A percentile compares a stretch with the other conserved stretches of the same genome.
These are phyloP conservation scores for Mycogone perniciosa DNA, from an alignment of 2,329 filamentous ascomycete genomes.

Conservation along the genomic window DNA sequence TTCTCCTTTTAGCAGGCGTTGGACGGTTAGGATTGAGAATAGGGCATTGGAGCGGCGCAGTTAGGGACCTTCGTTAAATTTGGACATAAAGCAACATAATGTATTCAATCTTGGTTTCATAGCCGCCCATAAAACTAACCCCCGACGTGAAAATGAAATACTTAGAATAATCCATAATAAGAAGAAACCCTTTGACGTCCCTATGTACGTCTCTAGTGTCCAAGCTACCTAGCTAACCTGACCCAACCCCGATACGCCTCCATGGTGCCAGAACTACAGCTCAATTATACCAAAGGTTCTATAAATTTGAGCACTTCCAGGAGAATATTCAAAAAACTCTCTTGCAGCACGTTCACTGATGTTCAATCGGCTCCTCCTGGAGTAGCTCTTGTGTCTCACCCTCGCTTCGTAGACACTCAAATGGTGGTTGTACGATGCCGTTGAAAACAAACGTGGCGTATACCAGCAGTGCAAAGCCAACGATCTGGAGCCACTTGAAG, in stretches of 20 bases:
- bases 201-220: too few relatives aligned
- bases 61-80: background rate
- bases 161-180: too few relatives aligned
- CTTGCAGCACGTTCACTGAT: conserved; percentile 30
- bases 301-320: too few relatives aligned
- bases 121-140: too few relatives aligned
- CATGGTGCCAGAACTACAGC: too few relatives aligned
- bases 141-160: too few relatives aligned
- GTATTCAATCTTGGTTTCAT: too few relatives aligned
- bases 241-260: too few relatives aligned
- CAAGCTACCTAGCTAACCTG: too few relatives aligned
- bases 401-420: conserved; percentile 57
- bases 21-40: background rate
- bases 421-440: conserved; percentile 78
- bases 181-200: too few relatives aligned
- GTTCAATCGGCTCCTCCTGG: conserved; percentile 79
- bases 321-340: background rate
- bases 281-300: too few relatives aligned
- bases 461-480: conserved; percentile 81
- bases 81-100: background rate
- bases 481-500: conserved; percentile 94
- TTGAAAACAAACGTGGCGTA: conserved; percentile 98
- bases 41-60: background rate
- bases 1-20: conserved; percentile 5
- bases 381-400: conserved; percentile 58